phyloP scores from a whole-genome alignment of 2,329 filamentous ascomycete species.

The Didymella pomorum region DNA sequence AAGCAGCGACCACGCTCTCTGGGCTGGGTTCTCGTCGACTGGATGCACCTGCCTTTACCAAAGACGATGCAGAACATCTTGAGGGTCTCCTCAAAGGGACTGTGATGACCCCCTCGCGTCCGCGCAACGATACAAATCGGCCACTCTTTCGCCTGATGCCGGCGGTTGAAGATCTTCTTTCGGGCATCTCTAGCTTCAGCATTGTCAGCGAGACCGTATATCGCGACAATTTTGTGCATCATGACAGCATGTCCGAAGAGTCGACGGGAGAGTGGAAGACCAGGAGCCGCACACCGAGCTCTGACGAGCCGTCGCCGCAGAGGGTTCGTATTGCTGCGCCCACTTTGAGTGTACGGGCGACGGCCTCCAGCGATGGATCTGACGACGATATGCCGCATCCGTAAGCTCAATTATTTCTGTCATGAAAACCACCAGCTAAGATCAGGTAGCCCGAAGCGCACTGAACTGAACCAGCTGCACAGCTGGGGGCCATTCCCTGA shows the following conservation, averaged over 20 bases:
- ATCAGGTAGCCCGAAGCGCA: not conserved
- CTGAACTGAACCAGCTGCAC: not conserved
- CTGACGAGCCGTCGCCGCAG: slow-evolving; percentile 9
- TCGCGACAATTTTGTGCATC: slow-evolving; percentile 2
- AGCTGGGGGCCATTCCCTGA: not conserved
- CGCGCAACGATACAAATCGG: slow-evolving; percentile 10
- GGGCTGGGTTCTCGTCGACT: not conserved
- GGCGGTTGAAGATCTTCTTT: not conserved
- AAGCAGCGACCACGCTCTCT: not conserved
- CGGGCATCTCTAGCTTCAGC: not conserved
- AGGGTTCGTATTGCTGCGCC: not conserved
- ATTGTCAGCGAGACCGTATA: not conserved
- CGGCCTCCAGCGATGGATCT: not conserved
- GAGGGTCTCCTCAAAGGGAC: not conserved
- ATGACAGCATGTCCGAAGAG: slow-evolving; percentile 7
- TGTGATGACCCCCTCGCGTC: not conserved
- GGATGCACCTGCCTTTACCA: slow-evolving; percentile 1
- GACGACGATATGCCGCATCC: not conserved
- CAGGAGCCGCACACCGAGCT: slow-evolving; percentile 16
- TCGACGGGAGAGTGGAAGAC: slow-evolving; percentile 5
- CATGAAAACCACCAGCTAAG: not conserved
- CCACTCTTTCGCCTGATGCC: not conserved
- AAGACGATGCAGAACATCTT: slow-evolving; percentile 3
- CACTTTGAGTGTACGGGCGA: not conserved
- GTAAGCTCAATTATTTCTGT: not conserved